Base-by-base conservation (phyloP, 2,329 filamentous ascomycete species). In the Acephala macrosclerotiorum region DNA sequence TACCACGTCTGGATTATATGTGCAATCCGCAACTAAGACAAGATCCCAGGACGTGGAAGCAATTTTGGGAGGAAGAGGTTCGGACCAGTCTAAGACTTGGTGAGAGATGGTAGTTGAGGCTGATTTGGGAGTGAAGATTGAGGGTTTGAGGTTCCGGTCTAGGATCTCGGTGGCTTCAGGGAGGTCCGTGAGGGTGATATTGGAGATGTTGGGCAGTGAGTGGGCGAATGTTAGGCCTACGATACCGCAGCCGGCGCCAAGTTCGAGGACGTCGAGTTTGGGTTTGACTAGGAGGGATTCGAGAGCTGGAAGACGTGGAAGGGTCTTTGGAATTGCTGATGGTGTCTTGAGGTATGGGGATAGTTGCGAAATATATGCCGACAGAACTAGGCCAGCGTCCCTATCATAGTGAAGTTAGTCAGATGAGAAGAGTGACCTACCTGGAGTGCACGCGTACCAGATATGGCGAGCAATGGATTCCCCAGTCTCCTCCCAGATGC, bases 381-480 rank as follows among this genome's bases (percentile, higher is more conserved):
- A 74, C 20, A 80, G 68, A 5, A 78, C 71, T 22, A 80, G 68
- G 12, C 79, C 79, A 33, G 77, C 79, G 66, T 79, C 77, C 76
- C 71, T 79, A 68, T 49, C 18, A 73, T 11, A 55, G 53, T 65
- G 57, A 69, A 68, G 45, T 72, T 61, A 67, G 69, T 64, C 22
- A 7, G 20, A 36, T 38, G 65, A 58, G 59, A n/a, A 58, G 29
- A 22, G 9, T 59, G 55, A 72, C 68, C 40, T 71, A 71, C 68
- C 68, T 71, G 65, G 59, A 66, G 45, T 49, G 45, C 47, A 64
- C 65, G 63, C 72, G 65, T 81, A 89, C 90, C 90, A 92, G 58
- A 92, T 82, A 78, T 92, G 90, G 49, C 89, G 81, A 6, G 90
- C 90, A 72, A 92, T 92, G 74, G 88, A 91, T 73, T 92, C 89